Conservation (phyloP, 352 stramenopile genomes). For the Phytophthora tentaculata region DNA sequence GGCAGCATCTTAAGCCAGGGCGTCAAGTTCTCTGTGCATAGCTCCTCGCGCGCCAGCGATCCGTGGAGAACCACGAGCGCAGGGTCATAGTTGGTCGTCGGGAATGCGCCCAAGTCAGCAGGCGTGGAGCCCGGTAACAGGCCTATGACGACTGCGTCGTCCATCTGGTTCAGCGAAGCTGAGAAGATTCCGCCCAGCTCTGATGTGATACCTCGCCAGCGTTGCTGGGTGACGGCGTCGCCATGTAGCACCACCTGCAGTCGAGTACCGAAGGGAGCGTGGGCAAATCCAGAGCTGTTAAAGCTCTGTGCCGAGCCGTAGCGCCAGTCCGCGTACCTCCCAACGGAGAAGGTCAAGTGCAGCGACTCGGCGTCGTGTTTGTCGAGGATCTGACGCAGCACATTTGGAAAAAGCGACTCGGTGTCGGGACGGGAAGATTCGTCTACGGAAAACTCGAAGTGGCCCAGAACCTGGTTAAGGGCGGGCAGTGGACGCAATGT, state of each 20-base stretch:
- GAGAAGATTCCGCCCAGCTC: constrained; percentile 85
- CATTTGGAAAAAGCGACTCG: constrained; percentile 52
- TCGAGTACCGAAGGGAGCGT: constrained; percentile 69
- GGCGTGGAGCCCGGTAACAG: constrained; percentile 17
- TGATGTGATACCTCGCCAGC: constrained; percentile 75
- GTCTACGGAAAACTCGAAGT: constrained; percentile 59
- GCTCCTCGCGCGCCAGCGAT: constrained; percentile 78
- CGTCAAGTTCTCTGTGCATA: constrained; percentile 90
- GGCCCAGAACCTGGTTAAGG: constrained; percentile 55
- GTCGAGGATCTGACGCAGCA: constrained; percentile 72
- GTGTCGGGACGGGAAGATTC: constrained; percentile 8
- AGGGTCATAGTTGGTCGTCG: constrained; percentile 10
- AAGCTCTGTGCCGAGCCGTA: constrained; percentile 44
- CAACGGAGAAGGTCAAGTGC: constrained; percentile 73
- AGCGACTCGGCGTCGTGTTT: constrained; percentile 77
- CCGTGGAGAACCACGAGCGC: constrained; percentile 57
- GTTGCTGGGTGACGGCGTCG: constrained; percentile 31
- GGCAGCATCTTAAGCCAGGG: constrained; percentile 91
- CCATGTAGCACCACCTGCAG: constrained; percentile 60
- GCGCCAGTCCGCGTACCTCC: constrained; percentile 55
- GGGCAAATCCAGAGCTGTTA: constrained; percentile 18
- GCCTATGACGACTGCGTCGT: constrained; percentile 47
- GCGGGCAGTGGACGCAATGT: constrained; percentile 55
- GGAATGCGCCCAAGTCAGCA: constrained; percentile 20
- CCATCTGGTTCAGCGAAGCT: constrained; percentile 84